Evolutionary conservation across 2,329 filamentous ascomycete genomes (phyloP).

Genomic region (Parasarocladium wereldwijsianum): DNA sequence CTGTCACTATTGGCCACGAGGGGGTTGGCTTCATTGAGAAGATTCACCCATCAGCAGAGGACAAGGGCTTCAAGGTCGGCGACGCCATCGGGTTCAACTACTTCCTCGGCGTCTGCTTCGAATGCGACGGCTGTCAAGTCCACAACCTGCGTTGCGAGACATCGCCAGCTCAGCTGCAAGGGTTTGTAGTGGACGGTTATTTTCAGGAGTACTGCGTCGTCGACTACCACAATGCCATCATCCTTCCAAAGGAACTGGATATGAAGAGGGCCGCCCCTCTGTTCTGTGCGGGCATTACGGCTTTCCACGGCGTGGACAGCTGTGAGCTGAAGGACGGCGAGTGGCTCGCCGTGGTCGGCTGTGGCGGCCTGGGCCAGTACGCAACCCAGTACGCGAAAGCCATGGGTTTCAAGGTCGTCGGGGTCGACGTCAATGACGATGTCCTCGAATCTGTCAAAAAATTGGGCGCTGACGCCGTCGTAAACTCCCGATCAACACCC

Average conservation of each 20-base stretch:
- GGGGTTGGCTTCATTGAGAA: constrained; percentile 26
- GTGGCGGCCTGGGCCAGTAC: constrained; percentile 29
- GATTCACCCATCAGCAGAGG: constrained; percentile 18
- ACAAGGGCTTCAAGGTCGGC: constrained; percentile 24
- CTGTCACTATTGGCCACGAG: constrained; percentile 25
- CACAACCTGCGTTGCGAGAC: constrained; percentile 26
- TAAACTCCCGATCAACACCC: constrained; percentile 24
- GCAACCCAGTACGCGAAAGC: constrained; percentile 30
- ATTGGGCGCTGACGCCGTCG: constrained; percentile 24
- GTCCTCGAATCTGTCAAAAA: constrained; percentile 22
- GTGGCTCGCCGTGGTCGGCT: constrained; percentile 27
- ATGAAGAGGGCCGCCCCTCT: constrained; percentile 22
- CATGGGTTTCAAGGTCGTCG: constrained; percentile 26
- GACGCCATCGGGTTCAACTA: constrained; percentile 30
- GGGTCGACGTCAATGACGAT: constrained; percentile 26
- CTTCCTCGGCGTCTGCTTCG: constrained; percentile 28
- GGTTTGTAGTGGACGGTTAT: constrained; percentile 27
- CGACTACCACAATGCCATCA: constrained; percentile 27
- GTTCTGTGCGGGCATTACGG: constrained; percentile 35
- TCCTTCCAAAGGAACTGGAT: constrained; percentile 16
- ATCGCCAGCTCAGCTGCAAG: constrained; percentile 21
- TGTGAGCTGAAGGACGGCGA: constrained; percentile 19
- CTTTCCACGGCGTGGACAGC: constrained; percentile 23
- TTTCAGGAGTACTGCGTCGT: constrained; percentile 31
- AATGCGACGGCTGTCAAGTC: constrained; percentile 29